Base-by-base conservation (phyloP, 1,284 basidiomycete species). In the Coniophora puteana region DNA sequence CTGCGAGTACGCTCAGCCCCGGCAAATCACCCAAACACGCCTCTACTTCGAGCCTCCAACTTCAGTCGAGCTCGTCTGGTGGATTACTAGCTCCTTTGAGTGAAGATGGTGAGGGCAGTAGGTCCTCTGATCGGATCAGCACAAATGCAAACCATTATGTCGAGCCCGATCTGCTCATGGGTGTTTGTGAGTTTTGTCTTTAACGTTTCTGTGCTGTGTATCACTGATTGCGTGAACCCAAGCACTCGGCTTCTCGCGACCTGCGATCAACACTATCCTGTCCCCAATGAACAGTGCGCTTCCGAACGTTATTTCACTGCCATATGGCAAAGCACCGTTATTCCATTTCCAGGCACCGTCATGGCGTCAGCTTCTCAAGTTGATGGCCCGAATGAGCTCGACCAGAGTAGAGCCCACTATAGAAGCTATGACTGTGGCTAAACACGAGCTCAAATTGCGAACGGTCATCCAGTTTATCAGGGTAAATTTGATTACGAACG, bases 381-480 rank as follows among this genome's bases (percentile, higher is more conserved):
- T 89, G 31, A 77, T 89, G 76, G 84, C 83, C 17, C 67, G 80
- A 43, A 57, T 88, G 44, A 80, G 81, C 43, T 74, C 71, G 16
- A 83, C 83, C 3, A 74, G 77, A 38, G 66, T 89, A 28, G 82
- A 89, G 51, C 76, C 85, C 1, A 78, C 80, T 0, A 54, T 85
- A 24, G 82, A 85, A 50, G 79, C 81, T 1, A 62, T 84, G 48
- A 75, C 78, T 2, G 58, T 72, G 0, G 66, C 71, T 16, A 82
- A 80, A 50, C 64, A 70, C 4, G 73, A 78, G 6, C 66, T 83
- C 43, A 74, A 72, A 45, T 62, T 89, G 29, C 77, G 87, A 29
- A 78, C 80, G 1, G 83, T 89, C 0, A 63, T 89, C 40, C 84
- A 88, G 51, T 87, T 89, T 52, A 69, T 87, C 40, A 84, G 78